Conservation (phyloP, 306 rosid genomes). For the Abrus precatorius region DNA sequence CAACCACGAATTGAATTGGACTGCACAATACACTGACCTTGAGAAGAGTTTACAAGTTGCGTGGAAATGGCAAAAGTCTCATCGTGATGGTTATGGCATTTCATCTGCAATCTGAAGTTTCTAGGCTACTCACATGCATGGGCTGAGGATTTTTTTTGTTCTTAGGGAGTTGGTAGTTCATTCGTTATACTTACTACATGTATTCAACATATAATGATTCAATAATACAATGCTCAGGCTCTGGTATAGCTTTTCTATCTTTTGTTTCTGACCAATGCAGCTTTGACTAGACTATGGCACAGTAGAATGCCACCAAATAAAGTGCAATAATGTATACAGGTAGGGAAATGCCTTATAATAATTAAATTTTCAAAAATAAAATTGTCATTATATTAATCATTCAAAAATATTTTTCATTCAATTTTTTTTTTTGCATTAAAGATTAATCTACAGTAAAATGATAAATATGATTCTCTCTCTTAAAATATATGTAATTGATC, state of each 20-base stretch:
- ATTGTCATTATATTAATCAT: not conserved
- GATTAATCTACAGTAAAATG: not conserved
- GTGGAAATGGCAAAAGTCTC: conserved; percentile 94
- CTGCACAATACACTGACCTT: conserved; percentile 79
- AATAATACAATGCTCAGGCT: conserved; percentile 63
- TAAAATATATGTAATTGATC: too few species aligned
- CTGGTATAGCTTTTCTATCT: conserved; percentile 41
- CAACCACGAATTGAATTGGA: conserved; percentile 79
- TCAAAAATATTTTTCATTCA: not conserved
- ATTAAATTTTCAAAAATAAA: not conserved
- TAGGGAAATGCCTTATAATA: not conserved
- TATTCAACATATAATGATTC: conserved; percentile 59
- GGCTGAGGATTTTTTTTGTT: conserved; percentile 47
- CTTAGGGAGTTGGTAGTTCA: conserved; percentile 59
- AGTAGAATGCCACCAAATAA: not conserved
- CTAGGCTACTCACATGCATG: conserved; percentile 36
- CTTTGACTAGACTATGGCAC: too few species aligned
- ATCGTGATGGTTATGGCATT: conserved; percentile 74
- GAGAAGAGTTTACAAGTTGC: conserved; percentile 75
- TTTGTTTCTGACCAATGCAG: not conserved
- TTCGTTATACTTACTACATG: conserved; percentile 66
- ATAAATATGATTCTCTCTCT: not conserved
- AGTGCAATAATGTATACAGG: not conserved
- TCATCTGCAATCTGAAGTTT: conserved; percentile 55
- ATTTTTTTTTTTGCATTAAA: not conserved